phyloP scores from a whole-genome alignment of 129 eudicot species.

The Solidago caesia region DNA sequence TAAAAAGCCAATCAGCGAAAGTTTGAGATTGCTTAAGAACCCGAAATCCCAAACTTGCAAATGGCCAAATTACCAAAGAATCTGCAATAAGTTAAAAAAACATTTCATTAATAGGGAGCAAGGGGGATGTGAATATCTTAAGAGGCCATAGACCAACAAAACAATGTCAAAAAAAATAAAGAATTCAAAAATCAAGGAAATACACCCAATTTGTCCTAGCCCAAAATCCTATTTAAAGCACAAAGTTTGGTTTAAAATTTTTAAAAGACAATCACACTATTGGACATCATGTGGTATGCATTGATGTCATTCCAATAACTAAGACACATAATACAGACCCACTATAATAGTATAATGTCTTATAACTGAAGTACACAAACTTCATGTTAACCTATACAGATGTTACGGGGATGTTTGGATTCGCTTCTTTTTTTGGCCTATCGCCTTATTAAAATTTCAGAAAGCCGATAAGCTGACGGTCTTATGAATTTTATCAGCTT shows the following conservation, averaged over 20 bases:
- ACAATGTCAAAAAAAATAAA: background rate
- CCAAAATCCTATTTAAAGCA: background rate
- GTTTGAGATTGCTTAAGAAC: slow-evolving; percentile 29
- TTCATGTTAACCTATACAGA: too few relatives aligned
- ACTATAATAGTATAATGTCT: too few relatives aligned
- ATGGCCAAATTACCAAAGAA: slow-evolving; percentile 10
- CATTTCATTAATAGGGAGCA: background rate
- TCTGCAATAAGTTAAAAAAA: slow-evolving; percentile 22
- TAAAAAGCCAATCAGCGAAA: slow-evolving; percentile 13
- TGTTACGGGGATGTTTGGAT: too few relatives aligned
- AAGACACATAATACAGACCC: too few relatives aligned
- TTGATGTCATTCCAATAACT: too few relatives aligned
- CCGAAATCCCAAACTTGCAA: slow-evolving; percentile 35
- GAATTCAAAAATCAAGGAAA: background rate
- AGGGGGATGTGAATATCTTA: background rate
- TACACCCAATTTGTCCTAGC: background rate
- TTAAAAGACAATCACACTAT: background rate
- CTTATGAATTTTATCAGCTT: too few relatives aligned
- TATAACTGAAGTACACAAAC: too few relatives aligned
- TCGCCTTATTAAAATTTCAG: too few relatives aligned
- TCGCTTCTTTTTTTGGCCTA: too few relatives aligned
- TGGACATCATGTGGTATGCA: too few relatives aligned
- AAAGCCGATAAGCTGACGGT: too few relatives aligned
- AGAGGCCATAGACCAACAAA: background rate
- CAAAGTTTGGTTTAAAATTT: background rate